Evolutionary conservation across 345 rosid species (phyloP), one percentile per base, ranked within the genome.

Genomic region (Turritis glabra): DNA sequence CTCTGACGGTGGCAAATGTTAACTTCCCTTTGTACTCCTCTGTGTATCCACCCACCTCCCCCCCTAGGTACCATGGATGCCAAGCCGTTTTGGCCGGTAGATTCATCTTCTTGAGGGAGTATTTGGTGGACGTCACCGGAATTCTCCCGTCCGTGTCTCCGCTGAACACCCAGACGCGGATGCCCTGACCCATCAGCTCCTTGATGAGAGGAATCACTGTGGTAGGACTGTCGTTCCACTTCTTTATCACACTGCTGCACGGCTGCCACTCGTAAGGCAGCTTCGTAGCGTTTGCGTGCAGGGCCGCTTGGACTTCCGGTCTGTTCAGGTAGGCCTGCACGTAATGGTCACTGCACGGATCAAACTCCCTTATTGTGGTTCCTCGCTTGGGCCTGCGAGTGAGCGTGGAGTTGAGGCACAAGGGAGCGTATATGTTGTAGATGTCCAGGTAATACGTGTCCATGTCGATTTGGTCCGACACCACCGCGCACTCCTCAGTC

Each of bases 71-170:
- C 97, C 98, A 94, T 47, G 97, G 88, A 76, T 87, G 92, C 96
- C 95, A 94, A n/a, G 77, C 35, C 33, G 85, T 87, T 72, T 82
- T 82, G 13, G 83, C 75, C 0, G 83, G 57, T 56, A 90, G 87
- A 9, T 83, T 84, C 97, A 91, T 86, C 64, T 19, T 58, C 10
- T 83, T 64, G 19, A 91, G 85, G 18, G 97, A 90, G 73, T 84
- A 86, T 60, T 79, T 74, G 58, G 97, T 88, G 8, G 99, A 94
- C 14, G 93, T 90, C 8, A 94, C 86, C 0, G 97, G 99, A 5
- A 94, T 82, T 66, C 97, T 82, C 67, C 89, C 99, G 74, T 94
- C 97, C 5, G 14, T 84, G 63, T 94, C 97, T 12, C 97, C 99
- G 69, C 97, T 94, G 85, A 82, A 94, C 25, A 94, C 71, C 97